Evolutionary conservation across 1,139 yeast genomes (phyloP), one percentile per base, ranked within the genome.

Genomic region (Lodderomyces pseudojiufengensis): DNA sequence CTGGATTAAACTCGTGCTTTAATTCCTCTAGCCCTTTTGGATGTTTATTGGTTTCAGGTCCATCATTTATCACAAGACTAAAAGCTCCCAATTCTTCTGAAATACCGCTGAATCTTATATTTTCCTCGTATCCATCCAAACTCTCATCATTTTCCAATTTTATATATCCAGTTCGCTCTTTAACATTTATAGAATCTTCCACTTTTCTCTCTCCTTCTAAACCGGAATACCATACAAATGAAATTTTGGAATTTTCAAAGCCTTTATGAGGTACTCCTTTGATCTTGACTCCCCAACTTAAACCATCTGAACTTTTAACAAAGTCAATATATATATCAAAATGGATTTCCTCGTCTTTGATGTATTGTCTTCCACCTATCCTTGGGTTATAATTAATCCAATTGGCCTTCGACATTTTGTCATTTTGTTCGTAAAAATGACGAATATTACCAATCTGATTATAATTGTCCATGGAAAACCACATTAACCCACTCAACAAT

Each of bases 331-430:
- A 72, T 29, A 94, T 53, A 41, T 76, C 73, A 3, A 88, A 58
- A 39, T 78, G 78, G 45, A 78, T 75, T 28, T 76, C 84, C 16
- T 63, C 57, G 55, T 92, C 98, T 31, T 70, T 65, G 27, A 94
- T 80, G 1, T 76, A 65, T 52, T 92, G 94, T 41, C 76, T 67
- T 0, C 99, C 98, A 24, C 98, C 99, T 18, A 61, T 44, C 45
- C 97, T 71, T 3, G 97, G 92, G 54, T 94, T 97, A 56, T 82
- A 92, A 32, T 71, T 65, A 14, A 78, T 71, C 97, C 97, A 92
- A 27, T 94, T 90, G 49, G 87, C 94, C 38, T 76, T 80, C 27
- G 69, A 71, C 68, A 88, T 70, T 31, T 78, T 73, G 50, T 88
- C 94, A 27, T 68, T 65, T 48, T 82, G 90, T 43, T 84, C 92